phyloP scores from a whole-genome alignment of 768 basidiomycete species.

The Suillus sp. region DNA sequence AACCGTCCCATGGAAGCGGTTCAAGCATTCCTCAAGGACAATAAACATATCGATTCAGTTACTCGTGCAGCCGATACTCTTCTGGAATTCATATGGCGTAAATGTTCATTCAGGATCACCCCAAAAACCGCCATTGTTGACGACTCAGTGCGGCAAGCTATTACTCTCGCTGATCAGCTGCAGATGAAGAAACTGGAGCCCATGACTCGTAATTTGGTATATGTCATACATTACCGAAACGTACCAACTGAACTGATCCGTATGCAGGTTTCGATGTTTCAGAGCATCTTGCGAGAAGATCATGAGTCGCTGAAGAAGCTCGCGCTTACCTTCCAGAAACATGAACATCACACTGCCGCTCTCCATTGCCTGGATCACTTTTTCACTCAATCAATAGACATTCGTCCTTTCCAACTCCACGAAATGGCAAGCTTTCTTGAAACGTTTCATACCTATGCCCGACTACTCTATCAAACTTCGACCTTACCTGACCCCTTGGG shows the following conservation, averaged over 20 bases:
- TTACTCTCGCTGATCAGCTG: constrained; percentile 27
- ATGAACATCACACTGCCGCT: constrained; percentile 34
- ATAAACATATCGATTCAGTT: constrained; percentile 26
- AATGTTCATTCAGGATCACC: constrained; percentile 42
- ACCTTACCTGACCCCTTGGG: constrained; percentile 31
- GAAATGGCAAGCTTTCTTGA: constrained; percentile 34
- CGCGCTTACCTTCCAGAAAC: constrained; percentile 32
- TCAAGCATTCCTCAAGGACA: constrained; percentile 43
- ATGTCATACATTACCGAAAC: constrained; percentile 8
- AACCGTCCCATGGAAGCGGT: constrained; percentile 52
- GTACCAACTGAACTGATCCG: constrained; percentile 18
- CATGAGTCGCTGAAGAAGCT: constrained; percentile 33
- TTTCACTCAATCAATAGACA: constrained; percentile 33
- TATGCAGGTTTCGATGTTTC: constrained; percentile 37
- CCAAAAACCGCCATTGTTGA: constrained; percentile 11
- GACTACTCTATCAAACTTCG: constrained; percentile 32
- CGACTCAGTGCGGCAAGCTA: constrained; percentile 18
- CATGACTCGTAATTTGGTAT: constrained; percentile 17
- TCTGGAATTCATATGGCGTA: constrained; percentile 47
- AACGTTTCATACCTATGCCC: constrained; percentile 40
- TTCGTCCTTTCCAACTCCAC: constrained; percentile 25
- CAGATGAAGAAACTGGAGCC: constrained; percentile 16
- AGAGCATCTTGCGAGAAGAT: constrained; percentile 32
- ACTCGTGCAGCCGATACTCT: constrained; percentile 41
- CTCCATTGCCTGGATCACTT: constrained; percentile 47